phyloP scores from a whole-genome alignment of 1,139 yeast genomes.

The Kurtzmaniella quercitrusa region DNA sequence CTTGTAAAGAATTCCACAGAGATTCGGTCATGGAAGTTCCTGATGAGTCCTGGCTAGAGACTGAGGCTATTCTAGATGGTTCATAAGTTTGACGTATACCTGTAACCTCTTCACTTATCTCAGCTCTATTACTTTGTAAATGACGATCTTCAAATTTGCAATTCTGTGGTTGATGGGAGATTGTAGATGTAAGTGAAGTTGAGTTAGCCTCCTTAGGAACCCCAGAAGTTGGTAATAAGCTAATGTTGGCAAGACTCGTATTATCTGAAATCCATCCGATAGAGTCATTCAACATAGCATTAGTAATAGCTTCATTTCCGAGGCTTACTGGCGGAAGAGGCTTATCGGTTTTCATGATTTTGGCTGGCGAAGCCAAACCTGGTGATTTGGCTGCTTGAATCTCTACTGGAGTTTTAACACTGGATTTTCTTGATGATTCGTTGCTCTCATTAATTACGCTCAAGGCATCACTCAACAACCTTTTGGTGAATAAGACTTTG shows the following conservation, averaged over 20 bases:
- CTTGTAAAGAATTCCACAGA: constrained; percentile 1
- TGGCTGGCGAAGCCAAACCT: neutral
- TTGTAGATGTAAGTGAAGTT: neutral
- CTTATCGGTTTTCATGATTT: neutral
- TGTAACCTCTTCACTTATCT: neutral
- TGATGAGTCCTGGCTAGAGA: neutral
- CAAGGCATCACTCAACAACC: constrained; percentile 26
- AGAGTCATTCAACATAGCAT: neutral
- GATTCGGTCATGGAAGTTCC: neutral
- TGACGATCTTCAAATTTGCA: neutral
- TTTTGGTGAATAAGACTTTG: constrained; percentile 5
- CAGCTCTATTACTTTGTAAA: neutral
- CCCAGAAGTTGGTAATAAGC: too few species aligned
- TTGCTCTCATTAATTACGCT: constrained; percentile 42
- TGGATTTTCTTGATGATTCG: constrained; percentile 26
- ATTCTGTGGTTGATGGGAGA: too few species aligned
- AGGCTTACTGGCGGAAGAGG: neutral
- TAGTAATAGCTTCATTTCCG: neutral
- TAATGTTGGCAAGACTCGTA: neutral
- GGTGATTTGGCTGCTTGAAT: neutral
- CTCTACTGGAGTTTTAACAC: neutral
- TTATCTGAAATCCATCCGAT: neutral
- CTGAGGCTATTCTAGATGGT: neutral
- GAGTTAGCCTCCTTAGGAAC: too few species aligned
- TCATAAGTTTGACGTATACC: neutral